Conservation (phyloP, 768 basidiomycete genomes). For the Suillus weaverae region DNA sequence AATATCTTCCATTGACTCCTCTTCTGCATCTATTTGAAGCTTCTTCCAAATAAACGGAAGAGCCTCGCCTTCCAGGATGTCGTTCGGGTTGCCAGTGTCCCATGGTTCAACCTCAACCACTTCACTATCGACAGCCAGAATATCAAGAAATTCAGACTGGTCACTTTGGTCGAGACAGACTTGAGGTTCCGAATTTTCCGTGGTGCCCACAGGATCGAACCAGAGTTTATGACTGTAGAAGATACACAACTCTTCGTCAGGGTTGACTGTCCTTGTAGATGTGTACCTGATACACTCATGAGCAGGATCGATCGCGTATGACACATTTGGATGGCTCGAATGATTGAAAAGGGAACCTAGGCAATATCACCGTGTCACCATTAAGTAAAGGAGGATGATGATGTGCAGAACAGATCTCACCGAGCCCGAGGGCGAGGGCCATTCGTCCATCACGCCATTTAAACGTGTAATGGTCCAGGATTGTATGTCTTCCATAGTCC, state of each 20-base stretch:
- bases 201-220: conserved; percentile 50
- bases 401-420: conserved; percentile 38
- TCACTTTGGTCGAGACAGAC: neutral
- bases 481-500: conserved; percentile 57
- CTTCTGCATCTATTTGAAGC: conserved; percentile 52
- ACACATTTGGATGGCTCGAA: conserved; percentile 66
- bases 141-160: neutral
- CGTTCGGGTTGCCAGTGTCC: conserved; percentile 39
- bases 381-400: neutral
- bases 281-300: conserved; percentile 65
- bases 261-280: conserved; percentile 50
- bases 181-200: neutral
- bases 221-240: conserved; percentile 71
- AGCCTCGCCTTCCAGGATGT: conserved; percentile 53
- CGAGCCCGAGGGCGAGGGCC: conserved; percentile 79
- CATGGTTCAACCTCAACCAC: conserved; percentile 7
- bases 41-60: conserved; percentile 70
- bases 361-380: neutral
- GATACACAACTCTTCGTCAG: conserved; percentile 77
- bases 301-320: conserved; percentile 53
- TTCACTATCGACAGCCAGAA: neutral
- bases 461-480: conserved; percentile 76
- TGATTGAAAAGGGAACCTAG: conserved; percentile 85
- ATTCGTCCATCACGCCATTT: conserved; percentile 71
- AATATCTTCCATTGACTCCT: conserved; percentile 60